These are phyloP conservation scores for Lichina pygmaea DNA, from an alignment of 495 filamentous ascomycete species.

Conservation along the genomic window DNA sequence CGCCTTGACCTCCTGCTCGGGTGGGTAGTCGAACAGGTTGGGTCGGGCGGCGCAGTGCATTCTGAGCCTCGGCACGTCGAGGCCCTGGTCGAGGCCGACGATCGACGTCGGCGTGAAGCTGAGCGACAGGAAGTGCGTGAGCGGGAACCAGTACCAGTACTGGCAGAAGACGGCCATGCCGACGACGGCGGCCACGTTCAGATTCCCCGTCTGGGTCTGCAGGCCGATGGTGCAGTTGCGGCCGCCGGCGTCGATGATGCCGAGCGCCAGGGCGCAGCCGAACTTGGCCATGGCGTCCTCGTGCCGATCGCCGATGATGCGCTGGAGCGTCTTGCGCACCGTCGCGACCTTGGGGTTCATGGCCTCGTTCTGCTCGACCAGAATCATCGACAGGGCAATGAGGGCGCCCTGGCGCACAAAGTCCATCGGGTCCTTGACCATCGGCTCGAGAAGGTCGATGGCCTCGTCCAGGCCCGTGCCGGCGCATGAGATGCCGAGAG, in stretches of 20 bases:
- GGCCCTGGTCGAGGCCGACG: constrained; percentile 75
- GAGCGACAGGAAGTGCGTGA: constrained; percentile 88
- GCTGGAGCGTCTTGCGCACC: constrained; percentile 62
- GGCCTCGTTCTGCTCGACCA: constrained; percentile 89
- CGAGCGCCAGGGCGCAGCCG: constrained; percentile 73
- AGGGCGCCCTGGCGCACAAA: constrained; percentile 96
- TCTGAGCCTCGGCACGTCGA: constrained; percentile 89
- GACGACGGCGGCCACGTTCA: constrained; percentile 93
- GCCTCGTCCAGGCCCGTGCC: constrained; percentile 93
- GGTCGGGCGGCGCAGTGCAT: constrained; percentile 84
- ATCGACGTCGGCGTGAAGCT: constrained; percentile 86
- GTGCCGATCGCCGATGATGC: constrained; percentile 81
- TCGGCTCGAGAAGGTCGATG: constrained; percentile 87
- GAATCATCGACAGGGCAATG: constrained; percentile 85
- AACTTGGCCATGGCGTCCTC: constrained; percentile 99
- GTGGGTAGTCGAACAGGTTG: constrained; percentile 93
- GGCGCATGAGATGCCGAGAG: constrained; percentile 89
- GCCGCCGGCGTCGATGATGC: constrained; percentile 95
- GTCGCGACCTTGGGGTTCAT: constrained; percentile 77
- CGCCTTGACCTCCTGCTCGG: constrained; percentile 77
- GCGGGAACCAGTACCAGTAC: constrained; percentile 99
- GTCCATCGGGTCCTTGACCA: constrained; percentile 98
- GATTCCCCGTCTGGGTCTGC: constrained; percentile 89
- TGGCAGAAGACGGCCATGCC: constrained; percentile 96
- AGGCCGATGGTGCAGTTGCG: constrained; percentile 95